Evolutionary conservation across 352 stramenopile species (phyloP).

Genomic region (Pythium brassicae): DNA sequence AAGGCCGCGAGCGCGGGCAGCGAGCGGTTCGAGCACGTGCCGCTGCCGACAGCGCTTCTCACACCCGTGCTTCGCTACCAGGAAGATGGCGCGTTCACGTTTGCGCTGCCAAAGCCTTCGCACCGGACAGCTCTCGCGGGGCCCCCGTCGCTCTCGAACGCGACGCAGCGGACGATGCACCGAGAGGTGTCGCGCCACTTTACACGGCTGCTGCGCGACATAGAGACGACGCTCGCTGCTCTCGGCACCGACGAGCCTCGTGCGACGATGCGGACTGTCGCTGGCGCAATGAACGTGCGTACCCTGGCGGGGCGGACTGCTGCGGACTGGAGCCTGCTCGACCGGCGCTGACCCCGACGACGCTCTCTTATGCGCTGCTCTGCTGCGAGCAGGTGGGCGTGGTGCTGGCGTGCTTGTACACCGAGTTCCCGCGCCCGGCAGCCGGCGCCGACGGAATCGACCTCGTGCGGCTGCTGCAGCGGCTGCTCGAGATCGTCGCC

Average conservation of each 20-base stretch:
- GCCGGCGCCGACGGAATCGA: conserved; percentile 6
- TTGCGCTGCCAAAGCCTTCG: not conserved
- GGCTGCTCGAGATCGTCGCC: conserved; percentile 44
- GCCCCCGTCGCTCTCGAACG: conserved; percentile 32
- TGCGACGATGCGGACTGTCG: conserved; percentile 27
- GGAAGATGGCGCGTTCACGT: not conserved
- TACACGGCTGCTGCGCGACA: conserved; percentile 31
- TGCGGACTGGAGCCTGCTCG: too few species aligned
- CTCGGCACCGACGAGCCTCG: conserved; percentile 17
- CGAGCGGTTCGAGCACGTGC: conserved; percentile 21
- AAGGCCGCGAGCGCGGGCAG: conserved; percentile 17
- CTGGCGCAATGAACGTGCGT: conserved; percentile 39
- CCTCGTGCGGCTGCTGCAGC: conserved; percentile 26
- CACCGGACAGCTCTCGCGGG: conserved; percentile 3
- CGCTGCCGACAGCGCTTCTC: conserved; percentile 10
- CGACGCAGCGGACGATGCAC: conserved; percentile 18
- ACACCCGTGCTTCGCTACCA: not conserved
- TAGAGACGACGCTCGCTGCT: conserved; percentile 29
- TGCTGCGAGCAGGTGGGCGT: conserved; percentile 28
- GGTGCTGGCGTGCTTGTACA: conserved; percentile 33
- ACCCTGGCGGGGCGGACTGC: too few species aligned
- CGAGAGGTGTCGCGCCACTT: conserved; percentile 27
- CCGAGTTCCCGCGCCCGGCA: conserved; percentile 12
- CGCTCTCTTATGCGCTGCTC: conserved; percentile 6
- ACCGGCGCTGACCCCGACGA: conserved; percentile 6